Percentiles rank a stretch among this genome's conserved stretches.
Evolutionary conservation across 2,329 filamentous ascomycete genomes (phyloP).

Genomic region (Talaromyces sp.): DNA sequence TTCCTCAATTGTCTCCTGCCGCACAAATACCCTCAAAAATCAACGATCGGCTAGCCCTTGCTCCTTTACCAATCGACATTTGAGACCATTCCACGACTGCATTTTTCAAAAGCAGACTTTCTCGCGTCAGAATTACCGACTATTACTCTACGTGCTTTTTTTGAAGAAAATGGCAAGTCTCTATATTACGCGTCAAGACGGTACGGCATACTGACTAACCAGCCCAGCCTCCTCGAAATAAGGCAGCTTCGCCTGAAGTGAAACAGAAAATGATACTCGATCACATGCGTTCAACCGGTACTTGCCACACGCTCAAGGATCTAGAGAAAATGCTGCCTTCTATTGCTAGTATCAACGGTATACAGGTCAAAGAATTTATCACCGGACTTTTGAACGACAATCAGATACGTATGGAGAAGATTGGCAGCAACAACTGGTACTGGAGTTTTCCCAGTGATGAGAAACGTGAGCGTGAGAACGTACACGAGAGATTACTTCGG

Average conservation of each 20-base stretch:
- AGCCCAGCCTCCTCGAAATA: constrained; percentile 46
- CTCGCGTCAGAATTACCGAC: not conserved
- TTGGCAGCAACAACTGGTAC: constrained; percentile 69
- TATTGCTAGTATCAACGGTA: constrained; percentile 60
- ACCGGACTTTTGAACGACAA: constrained; percentile 60
- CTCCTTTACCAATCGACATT: not conserved
- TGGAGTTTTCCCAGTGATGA: constrained; percentile 63
- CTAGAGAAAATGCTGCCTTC: constrained; percentile 62
- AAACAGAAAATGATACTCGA: constrained; percentile 58
- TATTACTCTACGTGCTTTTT: not conserved
- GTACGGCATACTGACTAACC: not conserved
- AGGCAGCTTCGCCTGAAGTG: constrained; percentile 51
- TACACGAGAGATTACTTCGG: constrained; percentile 25
- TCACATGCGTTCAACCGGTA: constrained; percentile 58
- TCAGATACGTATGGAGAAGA: constrained; percentile 63
- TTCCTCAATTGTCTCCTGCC: not conserved
- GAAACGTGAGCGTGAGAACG: constrained; percentile 44
- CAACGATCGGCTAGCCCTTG: not conserved
- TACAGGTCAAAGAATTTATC: constrained; percentile 66
- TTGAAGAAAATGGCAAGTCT: constrained; percentile 4
- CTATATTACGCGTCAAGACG: not conserved
- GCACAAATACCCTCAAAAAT: constrained; percentile 3
- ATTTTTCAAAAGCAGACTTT: not conserved
- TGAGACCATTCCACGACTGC: not conserved
- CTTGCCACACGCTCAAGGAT: constrained; percentile 64